These are phyloP conservation scores for Tricholomella constricta DNA, from an alignment of 768 basidiomycete species.

Conservation along the genomic window DNA sequence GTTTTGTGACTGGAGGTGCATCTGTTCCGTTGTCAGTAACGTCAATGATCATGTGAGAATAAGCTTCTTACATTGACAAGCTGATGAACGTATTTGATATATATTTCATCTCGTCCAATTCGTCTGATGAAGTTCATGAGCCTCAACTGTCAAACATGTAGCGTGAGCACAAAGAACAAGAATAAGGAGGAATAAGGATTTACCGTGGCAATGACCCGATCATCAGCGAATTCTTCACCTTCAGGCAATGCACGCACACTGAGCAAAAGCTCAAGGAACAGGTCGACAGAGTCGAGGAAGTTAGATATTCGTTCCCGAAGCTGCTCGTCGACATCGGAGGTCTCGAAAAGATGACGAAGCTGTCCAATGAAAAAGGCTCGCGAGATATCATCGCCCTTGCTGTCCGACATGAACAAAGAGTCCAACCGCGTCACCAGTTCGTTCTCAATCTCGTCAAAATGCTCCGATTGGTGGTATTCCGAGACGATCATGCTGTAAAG, in stretches of 20 bases:
- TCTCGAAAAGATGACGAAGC: slow-evolving; percentile 86
- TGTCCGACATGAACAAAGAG: slow-evolving; percentile 89
- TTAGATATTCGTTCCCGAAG: slow-evolving; percentile 74
- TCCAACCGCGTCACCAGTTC: slow-evolving; percentile 92
- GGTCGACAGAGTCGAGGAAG: slow-evolving; percentile 89
- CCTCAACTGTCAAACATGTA: slow-evolving; percentile 53
- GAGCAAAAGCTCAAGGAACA: slow-evolving; percentile 88
- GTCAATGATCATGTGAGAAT: slow-evolving; percentile 5
- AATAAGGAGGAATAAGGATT: slow-evolving; percentile 21
- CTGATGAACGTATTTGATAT: slow-evolving; percentile 95
- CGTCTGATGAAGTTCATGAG: slow-evolving; percentile 93
- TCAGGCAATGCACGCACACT: slow-evolving; percentile 88
- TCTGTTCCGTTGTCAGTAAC: slow-evolving; percentile 44
- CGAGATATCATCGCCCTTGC: slow-evolving; percentile 88
- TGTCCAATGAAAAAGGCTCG: slow-evolving; percentile 92
- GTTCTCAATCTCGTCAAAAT: slow-evolving; percentile 89
- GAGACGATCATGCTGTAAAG: slow-evolving; percentile 95
- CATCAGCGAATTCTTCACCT: slow-evolving; percentile 92
- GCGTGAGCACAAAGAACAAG: slow-evolving; percentile 5
- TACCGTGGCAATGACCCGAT: slow-evolving; percentile 90
- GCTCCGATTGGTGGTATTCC: slow-evolving; percentile 81
- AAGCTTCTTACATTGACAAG: slow-evolving; percentile 73
- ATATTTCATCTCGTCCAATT: slow-evolving; percentile 91
- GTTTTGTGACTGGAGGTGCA: slow-evolving; percentile 87
- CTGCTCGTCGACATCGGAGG: slow-evolving; percentile 75